These are phyloP conservation scores for Ambrosiella xylebori DNA, from an alignment of 2,329 filamentous ascomycete species.

Conservation along the genomic window DNA sequence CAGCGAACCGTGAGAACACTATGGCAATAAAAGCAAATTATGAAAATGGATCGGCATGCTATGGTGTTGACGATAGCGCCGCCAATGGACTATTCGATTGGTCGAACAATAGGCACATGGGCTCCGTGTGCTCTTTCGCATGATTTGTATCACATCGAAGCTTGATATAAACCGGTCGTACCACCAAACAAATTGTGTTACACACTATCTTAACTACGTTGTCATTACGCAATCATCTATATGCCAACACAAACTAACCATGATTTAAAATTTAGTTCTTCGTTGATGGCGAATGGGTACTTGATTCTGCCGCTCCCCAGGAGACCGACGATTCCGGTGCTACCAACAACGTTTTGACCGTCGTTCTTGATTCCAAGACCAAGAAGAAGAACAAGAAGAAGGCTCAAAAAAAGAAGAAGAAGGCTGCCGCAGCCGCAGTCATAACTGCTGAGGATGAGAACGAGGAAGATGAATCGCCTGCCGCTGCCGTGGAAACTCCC, in stretches of 20 bases:
- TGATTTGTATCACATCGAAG: no score
- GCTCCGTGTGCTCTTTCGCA: no score
- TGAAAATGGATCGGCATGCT: no score
- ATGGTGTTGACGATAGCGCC: no score
- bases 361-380: slow-evolving; percentile 30
- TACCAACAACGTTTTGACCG: slow-evolving; percentile 79
- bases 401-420: slow-evolving; percentile 16
- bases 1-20: no score
- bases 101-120: no score
- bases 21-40: no score
- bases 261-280: slow-evolving; percentile 51
- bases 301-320: slow-evolving; percentile 62
- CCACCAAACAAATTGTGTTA: neutral
- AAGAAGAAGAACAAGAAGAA: slow-evolving; percentile 26
- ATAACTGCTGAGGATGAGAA: slow-evolving; percentile 3
- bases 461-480: slow-evolving; percentile 14
- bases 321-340: slow-evolving; percentile 72
- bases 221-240: neutral
- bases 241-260: neutral
- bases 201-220: neutral
- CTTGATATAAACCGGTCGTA: neutral
- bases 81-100: no score
- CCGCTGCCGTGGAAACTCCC: slow-evolving; percentile 16
- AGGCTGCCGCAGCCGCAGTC: slow-evolving; percentile 8
- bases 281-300: slow-evolving; percentile 80